Percentiles rank a stretch among this genome's conserved stretches.
phyloP scores from a whole-genome alignment of 2,329 filamentous ascomycete genomes.

The Helotiales sp. region DNA sequence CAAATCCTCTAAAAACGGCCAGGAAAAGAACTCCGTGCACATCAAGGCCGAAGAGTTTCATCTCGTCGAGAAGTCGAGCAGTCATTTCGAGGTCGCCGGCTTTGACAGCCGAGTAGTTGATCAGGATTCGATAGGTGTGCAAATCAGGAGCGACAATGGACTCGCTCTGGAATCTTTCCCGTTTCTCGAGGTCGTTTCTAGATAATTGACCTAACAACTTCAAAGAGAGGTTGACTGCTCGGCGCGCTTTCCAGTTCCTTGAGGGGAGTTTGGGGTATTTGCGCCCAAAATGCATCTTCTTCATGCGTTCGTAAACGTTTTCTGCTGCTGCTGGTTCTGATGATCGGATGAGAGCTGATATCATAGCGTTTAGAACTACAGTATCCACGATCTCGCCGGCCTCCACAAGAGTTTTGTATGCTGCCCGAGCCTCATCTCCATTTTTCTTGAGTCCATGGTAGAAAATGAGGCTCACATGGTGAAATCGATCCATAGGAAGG shows the following conservation, averaged over 20 bases:
- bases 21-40: conserved; percentile 80
- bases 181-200: conserved; percentile 60
- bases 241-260: conserved; percentile 43
- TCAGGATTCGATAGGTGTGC: conserved; percentile 78
- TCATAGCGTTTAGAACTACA: conserved; percentile 83
- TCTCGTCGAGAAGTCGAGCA: conserved; percentile 76
- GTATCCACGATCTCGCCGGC: conserved; percentile 89
- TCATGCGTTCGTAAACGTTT: conserved; percentile 85
- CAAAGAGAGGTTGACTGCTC: conserved; percentile 56
- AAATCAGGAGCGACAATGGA: conserved; percentile 75
- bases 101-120: conserved; percentile 72
- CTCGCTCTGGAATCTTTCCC: conserved; percentile 59
- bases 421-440: conserved; percentile 72
- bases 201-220: conserved; percentile 62
- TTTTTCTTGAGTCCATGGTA: conserved; percentile 80
- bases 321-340: conserved; percentile 80
- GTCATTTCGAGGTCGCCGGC: conserved; percentile 76
- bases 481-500: conserved; percentile 75
- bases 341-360: conserved; percentile 75
- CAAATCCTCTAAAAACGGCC: conserved; percentile 82
- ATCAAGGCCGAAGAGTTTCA: conserved; percentile 70
- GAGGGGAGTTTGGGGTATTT: conserved; percentile 40
- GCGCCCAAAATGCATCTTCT: conserved; percentile 46
- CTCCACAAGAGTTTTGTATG: conserved; percentile 83
- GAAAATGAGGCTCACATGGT: conserved; percentile 81